Percentiles rank a stretch among this genome's conserved stretches.
These are phyloP conservation scores for Cucurbita ficifolia DNA, from an alignment of 306 rosid species.

Conservation along the genomic window DNA sequence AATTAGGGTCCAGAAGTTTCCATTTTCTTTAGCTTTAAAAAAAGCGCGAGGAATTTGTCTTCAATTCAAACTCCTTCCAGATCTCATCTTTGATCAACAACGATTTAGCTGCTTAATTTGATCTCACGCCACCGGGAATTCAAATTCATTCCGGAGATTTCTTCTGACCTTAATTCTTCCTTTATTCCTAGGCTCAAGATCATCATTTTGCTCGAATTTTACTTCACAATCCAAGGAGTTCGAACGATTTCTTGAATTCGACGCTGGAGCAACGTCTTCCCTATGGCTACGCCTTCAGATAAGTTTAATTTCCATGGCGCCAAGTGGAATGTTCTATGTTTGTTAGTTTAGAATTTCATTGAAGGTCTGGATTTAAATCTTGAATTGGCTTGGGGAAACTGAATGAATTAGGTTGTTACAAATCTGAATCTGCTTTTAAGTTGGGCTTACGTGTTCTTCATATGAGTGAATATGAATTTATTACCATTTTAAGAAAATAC, in stretches of 20 bases:
- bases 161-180: not conserved
- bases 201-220: not conserved
- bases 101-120: not conserved
- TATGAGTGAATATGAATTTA: not conserved
- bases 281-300: not conserved
- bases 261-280: not conserved
- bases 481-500: not conserved
- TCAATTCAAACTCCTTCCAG: not conserved
- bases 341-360: not conserved
- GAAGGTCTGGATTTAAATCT: not conserved
- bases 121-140: not conserved
- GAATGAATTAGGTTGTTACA: not conserved
- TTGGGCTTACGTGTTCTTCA: not conserved
- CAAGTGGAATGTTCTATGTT: not conserved
- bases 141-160: not conserved
- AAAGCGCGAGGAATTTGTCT: not conserved
- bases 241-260: not conserved
- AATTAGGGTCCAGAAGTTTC: not conserved
- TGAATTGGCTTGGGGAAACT: not conserved
- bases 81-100: no score
- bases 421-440: not conserved
- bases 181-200: not conserved
- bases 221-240: not conserved
- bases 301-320: not conserved
- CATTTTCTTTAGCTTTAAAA: not conserved